Conservation (phyloP, 441 rosid species). For the Gossypium schwendimanii region DNA sequence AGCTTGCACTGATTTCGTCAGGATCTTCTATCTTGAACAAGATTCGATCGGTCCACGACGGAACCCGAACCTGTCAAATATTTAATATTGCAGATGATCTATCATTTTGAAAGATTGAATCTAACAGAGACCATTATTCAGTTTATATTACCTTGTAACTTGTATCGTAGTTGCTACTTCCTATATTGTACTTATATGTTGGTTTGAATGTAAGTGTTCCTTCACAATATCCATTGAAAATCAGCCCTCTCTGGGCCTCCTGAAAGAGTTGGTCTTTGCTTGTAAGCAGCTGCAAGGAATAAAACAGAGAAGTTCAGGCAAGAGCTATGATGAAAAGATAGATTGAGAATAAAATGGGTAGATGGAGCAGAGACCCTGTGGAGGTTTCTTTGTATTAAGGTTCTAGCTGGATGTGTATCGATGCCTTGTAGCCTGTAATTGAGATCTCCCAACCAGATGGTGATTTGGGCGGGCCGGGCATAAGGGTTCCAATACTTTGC, state of each 20-base stretch:
- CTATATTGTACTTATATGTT: conserved; percentile 50
- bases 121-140: background rate
- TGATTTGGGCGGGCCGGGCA: conserved; percentile 37
- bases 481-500: conserved; percentile 32
- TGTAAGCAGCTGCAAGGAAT: conserved; percentile 38
- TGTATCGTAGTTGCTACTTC: conserved; percentile 61
- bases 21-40: conserved; percentile 50
- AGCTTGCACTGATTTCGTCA: conserved; percentile 27
- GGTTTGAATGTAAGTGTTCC: conserved; percentile 67
- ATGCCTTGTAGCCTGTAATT: conserved; percentile 56
- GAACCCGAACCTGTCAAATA: conserved; percentile 44
- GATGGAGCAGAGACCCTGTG: conserved; percentile 31
- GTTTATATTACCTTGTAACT: conserved; percentile 53
- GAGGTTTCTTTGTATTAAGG: conserved; percentile 43
- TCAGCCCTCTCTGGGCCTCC: conserved; percentile 63
- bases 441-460: conserved; percentile 70
- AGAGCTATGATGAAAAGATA: background rate
- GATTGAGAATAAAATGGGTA: background rate
- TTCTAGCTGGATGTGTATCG: conserved; percentile 41
- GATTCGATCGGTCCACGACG: conserved; percentile 74
- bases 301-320: background rate
- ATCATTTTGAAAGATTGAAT: background rate
- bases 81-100: background rate
- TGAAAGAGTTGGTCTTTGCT: conserved; percentile 61
- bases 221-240: conserved; percentile 55